Evolutionary conservation across 2,329 filamentous ascomycete species (phyloP), one percentile per base, ranked within the genome.

Genomic region (Acrodontium crateriforme): DNA sequence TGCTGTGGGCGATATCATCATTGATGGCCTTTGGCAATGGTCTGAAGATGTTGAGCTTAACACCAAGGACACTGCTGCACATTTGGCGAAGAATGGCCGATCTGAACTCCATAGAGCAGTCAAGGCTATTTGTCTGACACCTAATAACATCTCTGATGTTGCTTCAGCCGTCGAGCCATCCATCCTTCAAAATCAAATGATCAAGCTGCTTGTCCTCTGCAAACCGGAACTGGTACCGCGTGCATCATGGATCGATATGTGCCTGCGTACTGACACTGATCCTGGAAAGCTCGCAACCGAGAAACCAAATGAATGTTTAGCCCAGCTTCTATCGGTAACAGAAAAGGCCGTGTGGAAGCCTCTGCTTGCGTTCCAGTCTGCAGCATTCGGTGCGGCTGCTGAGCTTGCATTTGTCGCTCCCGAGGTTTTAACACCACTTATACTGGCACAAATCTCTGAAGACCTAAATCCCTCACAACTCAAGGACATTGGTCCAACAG

Each of bases 381-480:
- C 87, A 28, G 80, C 87, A 3, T 91, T 76, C 53, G 75, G 74
- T 41, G 83, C 87, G 6, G 81, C 82, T 8, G 84, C 85, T 19
- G 89, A 95, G 46, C 64, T 98, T 33, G 85, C 82, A 3, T 98
- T 98, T 47, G 83, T 98, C 15, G 80, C 87, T 4, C 89, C 89
- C 0, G 79, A 89, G 23, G 63, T 63, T 10, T 79, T 92, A 55
- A 78, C 83, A 12, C 70, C 82, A 4, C 68, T 71, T 6, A 66
- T 98, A 14, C 70, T 94, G 15, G 59, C 73, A 16, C 71, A 89
- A 25, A 73, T 98, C 27, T 63, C 67, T 29, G 55, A 67, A 16
- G 84, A 95, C 52, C 64, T 98, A 12, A 65, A 84, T 37, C 65
- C 72, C 2, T 56, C 65, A 23, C 74, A 81, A 34, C 63, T 94